Evolutionary conservation across 1,139 yeast genomes (phyloP).

Genomic region (Magnusiomyces fungicola): DNA sequence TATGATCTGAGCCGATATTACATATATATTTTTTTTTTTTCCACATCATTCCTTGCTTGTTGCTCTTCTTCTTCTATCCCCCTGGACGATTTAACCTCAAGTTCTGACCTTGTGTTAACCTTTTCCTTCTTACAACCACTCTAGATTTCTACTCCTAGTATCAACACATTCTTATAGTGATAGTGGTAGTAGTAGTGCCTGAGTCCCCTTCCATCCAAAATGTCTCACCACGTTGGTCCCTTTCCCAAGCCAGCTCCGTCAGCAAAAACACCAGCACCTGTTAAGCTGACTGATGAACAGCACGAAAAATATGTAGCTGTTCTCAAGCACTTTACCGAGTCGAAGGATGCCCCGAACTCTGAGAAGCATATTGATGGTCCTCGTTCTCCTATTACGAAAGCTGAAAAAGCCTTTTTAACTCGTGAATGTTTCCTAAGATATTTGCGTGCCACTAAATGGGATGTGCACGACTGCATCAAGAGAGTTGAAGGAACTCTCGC

Average conservation of each 20-base stretch:
- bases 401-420: slow-evolving; percentile 85
- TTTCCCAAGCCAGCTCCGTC: slow-evolving; percentile 24
- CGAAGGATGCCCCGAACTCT: slow-evolving; percentile 37
- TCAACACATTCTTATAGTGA: no score
- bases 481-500: slow-evolving; percentile 69
- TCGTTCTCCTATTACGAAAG: slow-evolving; percentile 39
- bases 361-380: slow-evolving; percentile 28
- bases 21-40: no score
- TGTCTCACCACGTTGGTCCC: slow-evolving; percentile 22
- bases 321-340: slow-evolving; percentile 49
- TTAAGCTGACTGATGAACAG: slow-evolving; percentile 48
- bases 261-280: slow-evolving; percentile 46
- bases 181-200: no score
- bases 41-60: no score
- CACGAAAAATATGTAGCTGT: slow-evolving; percentile 51
- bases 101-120: no score
- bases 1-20: no score
- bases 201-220: no score
- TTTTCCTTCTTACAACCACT: no score
- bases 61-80: no score
- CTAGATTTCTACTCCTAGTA: no score
- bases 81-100: no score
- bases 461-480: slow-evolving; percentile 56
- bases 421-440: slow-evolving; percentile 83
- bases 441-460: slow-evolving; percentile 89